A percentile compares a stretch with the other conserved stretches of the same genome.
phyloP scores from a whole-genome alignment of 2,329 filamentous ascomycete species.

The Teratosphaeria nubilosa region DNA sequence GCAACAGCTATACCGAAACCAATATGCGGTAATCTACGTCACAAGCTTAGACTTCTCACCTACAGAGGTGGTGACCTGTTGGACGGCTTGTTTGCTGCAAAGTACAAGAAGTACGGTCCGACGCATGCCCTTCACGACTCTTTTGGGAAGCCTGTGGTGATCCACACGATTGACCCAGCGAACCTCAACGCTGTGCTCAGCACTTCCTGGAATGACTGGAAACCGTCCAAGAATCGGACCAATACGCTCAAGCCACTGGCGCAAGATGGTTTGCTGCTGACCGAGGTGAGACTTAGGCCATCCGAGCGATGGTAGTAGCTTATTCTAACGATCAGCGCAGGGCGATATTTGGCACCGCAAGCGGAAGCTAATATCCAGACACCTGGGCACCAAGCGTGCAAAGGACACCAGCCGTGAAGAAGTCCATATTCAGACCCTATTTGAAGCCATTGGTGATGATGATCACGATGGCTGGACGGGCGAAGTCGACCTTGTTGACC shows the following conservation, averaged over 20 bases:
- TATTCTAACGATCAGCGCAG: neutral
- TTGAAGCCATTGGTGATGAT: conserved; percentile 6
- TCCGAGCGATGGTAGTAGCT: neutral
- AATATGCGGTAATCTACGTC: conserved; percentile 7
- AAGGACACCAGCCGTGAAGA: conserved; percentile 10
- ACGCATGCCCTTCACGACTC: conserved; percentile 10
- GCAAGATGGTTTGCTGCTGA: conserved; percentile 11
- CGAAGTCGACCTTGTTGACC: conserved; percentile 18
- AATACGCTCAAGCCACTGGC: conserved; percentile 13
- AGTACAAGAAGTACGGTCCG: conserved; percentile 9
- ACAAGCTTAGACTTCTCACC: conserved; percentile 10
- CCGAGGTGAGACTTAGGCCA: conserved; percentile 2
- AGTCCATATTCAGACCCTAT: conserved; percentile 9
- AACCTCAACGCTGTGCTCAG: conserved; percentile 12
- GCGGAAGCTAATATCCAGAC: conserved; percentile 11
- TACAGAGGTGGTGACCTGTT: conserved; percentile 11
- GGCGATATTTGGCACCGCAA: conserved; percentile 11
- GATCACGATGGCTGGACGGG: conserved; percentile 13
- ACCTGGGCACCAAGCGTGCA: conserved; percentile 9
- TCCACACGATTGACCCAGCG: conserved; percentile 12
- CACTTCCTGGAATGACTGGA: conserved; percentile 8
- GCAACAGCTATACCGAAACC: conserved; percentile 3
- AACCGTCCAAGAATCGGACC: conserved; percentile 7
- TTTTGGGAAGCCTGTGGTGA: conserved; percentile 8
- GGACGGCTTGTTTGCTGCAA: conserved; percentile 9